These are phyloP conservation scores for Saprolegnia diclina DNA, from an alignment of 352 stramenopile species.

Conservation along the genomic window DNA sequence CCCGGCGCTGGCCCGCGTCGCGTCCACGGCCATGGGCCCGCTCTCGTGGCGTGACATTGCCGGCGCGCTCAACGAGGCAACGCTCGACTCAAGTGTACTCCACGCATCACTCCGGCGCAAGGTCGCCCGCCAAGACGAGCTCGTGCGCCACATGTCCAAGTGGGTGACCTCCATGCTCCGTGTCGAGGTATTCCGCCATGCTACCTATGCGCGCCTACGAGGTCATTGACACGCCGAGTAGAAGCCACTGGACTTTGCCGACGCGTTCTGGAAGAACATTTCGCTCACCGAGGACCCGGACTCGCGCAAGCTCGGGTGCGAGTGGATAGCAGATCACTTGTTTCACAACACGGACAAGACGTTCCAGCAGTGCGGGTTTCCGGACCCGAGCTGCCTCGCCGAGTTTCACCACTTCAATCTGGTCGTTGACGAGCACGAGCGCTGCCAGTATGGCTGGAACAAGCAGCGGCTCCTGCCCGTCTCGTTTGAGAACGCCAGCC, in stretches of 20 bases:
- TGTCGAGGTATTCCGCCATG: constrained; percentile 1
- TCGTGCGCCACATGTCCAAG: not conserved
- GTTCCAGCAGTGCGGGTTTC: constrained; percentile 5
- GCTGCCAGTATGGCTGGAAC: not conserved
- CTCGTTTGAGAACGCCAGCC: not conserved
- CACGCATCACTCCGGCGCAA: not conserved
- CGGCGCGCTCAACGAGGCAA: not conserved
- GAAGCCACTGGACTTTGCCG: not conserved
- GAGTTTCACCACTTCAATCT: not conserved
- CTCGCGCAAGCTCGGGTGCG: not conserved
- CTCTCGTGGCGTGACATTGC: not conserved
- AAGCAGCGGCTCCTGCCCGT: not conserved
- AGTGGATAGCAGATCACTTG: constrained; percentile 5
- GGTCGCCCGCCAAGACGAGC: not conserved
- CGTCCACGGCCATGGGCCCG: not conserved
- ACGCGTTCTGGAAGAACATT: constrained; percentile 7
- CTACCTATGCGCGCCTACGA: not conserved
- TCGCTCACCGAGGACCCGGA: not conserved
- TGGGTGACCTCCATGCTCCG: not conserved
- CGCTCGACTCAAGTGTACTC: not conserved
- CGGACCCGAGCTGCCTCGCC: not conserved
- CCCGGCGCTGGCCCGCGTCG: not conserved
- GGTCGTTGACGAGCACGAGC: not conserved
- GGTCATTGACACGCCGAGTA: not conserved
- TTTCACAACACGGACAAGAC: constrained; percentile 6